A percentile compares a stretch with the other conserved stretches of the same genome.
Conservation (phyloP, 2,329 filamentous ascomycete genomes). For the Scedosporium boydii region DNA sequence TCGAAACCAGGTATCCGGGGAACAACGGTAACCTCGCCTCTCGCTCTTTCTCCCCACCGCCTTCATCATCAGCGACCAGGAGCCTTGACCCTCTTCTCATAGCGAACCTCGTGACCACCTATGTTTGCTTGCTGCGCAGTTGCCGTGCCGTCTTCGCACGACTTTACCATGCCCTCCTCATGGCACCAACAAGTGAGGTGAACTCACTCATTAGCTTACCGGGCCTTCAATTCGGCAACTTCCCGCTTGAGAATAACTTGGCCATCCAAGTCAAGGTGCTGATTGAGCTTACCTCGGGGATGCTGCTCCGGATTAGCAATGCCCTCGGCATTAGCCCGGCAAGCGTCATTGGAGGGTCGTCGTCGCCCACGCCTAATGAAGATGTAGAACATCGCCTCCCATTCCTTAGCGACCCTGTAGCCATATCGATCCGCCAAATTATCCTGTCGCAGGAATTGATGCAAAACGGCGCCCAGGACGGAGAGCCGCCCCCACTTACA, state of each 20-base stretch:
- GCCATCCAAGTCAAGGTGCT: not conserved
- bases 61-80: not conserved
- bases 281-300: constrained; percentile 1
- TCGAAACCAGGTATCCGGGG: not conserved
- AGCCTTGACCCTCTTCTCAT: not conserved
- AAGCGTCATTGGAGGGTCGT: not conserved
- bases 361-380: not conserved
- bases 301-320: constrained; percentile 4
- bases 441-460: constrained; percentile 2
- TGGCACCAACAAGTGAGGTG: constrained; percentile 2
- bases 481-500: not conserved
- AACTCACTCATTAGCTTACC: constrained; percentile 3
- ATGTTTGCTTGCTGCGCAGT: constrained; percentile 1
- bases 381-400: not conserved
- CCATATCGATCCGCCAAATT: constrained; percentile 4
- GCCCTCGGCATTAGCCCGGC: constrained; percentile 1
- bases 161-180: constrained; percentile 4
- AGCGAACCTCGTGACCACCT: not conserved
- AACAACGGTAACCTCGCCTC: not conserved
- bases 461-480: not conserved
- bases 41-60: not conserved
- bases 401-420: constrained; percentile 1
- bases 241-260: constrained; percentile 4
- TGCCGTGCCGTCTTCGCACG: constrained; percentile 4
- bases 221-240: constrained; percentile 3